Conservation (phyloP, 768 basidiomycete genomes). For the Suillus discolor region DNA sequence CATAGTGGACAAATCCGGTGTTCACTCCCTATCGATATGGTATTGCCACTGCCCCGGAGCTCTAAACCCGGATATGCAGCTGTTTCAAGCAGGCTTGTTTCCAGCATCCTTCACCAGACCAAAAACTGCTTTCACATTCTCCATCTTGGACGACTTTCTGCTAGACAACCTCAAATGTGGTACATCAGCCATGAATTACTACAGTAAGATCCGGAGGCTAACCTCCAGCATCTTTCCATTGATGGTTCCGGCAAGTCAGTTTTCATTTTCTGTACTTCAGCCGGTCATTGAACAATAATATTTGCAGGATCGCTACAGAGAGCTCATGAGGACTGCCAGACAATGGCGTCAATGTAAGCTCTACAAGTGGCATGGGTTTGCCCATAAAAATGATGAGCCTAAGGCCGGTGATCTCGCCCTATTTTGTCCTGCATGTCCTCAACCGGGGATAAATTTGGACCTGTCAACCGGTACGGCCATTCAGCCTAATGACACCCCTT, state of each 20-base stretch:
- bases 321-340: conserved; percentile 17
- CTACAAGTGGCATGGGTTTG: conserved; percentile 18
- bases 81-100: background rate
- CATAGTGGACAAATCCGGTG: background rate
- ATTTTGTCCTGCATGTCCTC: conserved; percentile 1
- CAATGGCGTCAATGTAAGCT: conserved; percentile 21
- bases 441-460: background rate
- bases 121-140: background rate
- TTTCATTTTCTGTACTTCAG: background rate
- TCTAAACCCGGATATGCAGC: background rate
- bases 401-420: background rate
- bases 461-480: background rate
- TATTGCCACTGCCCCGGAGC: background rate
- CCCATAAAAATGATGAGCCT: background rate
- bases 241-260: background rate
- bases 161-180: background rate
- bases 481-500: background rate
- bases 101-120: background rate
- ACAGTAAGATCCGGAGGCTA: background rate
- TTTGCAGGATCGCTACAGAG: conserved; percentile 17
- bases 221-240: background rate
- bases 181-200: background rate
- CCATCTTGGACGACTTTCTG: background rate
- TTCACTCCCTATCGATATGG: background rate
- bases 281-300: background rate